phyloP scores from a whole-genome alignment of 78 protist species.

The Dictyostelium firmibasis region DNA sequence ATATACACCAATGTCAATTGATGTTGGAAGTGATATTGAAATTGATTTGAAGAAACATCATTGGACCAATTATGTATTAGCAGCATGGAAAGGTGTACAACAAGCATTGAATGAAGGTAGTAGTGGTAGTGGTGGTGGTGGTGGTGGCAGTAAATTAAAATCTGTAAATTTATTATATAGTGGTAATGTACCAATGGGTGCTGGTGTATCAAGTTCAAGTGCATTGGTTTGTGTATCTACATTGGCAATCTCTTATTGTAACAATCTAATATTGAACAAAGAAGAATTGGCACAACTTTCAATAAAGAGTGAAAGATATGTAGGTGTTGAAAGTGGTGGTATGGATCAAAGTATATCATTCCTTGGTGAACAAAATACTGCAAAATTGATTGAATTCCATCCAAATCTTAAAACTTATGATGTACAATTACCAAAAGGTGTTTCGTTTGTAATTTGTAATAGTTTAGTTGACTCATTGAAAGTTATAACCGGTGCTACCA shows the following conservation, averaged over 20 bases:
- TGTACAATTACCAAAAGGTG: conserved; percentile 58
- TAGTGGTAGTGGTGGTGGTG: background rate
- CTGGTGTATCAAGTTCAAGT: conserved; percentile 75
- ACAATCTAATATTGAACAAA: conserved; percentile 34
- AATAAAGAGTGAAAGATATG: conserved; percentile 55
- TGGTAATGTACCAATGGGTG: conserved; percentile 75
- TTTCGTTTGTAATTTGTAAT: conserved; percentile 58
- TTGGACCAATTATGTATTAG: conserved; percentile 71
- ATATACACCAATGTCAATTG: conserved; percentile 6
- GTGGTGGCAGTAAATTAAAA: background rate
- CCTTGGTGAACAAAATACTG: conserved; percentile 40
- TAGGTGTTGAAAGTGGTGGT: conserved; percentile 83
- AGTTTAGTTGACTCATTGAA: conserved; percentile 66
- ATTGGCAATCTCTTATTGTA: conserved; percentile 42
- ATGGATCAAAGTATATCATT: conserved; percentile 83
- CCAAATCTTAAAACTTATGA: conserved; percentile 40
- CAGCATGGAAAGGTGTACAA: conserved; percentile 63
- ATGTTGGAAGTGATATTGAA: background rate
- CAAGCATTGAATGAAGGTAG: background rate
- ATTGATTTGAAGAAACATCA: conserved; percentile 36
- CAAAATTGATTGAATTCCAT: conserved; percentile 58
- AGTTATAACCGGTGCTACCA: conserved; percentile 44
- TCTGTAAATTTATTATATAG: background rate
- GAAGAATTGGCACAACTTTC: conserved; percentile 55
- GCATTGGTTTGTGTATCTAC: conserved; percentile 78